Conservation (phyloP, 805 yeast species). For the Candida gorgasii region DNA sequence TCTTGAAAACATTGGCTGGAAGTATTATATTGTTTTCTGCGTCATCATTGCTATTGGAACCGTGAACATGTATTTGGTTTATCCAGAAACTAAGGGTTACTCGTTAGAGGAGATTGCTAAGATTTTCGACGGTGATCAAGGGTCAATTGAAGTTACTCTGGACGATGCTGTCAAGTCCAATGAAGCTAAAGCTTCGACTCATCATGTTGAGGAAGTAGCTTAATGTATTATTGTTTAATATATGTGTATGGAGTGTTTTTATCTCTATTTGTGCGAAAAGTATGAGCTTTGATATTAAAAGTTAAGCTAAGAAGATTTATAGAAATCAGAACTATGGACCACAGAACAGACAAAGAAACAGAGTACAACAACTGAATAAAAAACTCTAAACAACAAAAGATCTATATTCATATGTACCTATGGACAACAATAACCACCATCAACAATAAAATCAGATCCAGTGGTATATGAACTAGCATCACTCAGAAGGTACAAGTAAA, state of each 20-base stretch:
- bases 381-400: neutral
- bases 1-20: constrained; percentile 21
- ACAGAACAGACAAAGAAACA: neutral
- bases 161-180: constrained; percentile 8
- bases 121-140: constrained; percentile 23
- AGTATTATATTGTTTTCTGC: constrained; percentile 24
- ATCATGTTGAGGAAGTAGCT: constrained; percentile 7
- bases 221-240: constrained; percentile 2
- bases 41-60: constrained; percentile 29
- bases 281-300: too few species aligned
- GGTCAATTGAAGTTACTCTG: constrained; percentile 10
- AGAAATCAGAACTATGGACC: neutral
- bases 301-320: too few species aligned
- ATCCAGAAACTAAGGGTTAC: constrained; percentile 33
- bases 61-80: constrained; percentile 26
- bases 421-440: constrained; percentile 67
- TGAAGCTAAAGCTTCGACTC: constrained; percentile 7
- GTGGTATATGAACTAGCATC: constrained; percentile 80
- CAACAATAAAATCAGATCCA: constrained; percentile 76
- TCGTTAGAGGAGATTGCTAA: constrained; percentile 35
- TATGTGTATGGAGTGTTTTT: neutral
- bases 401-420: constrained; percentile 4
- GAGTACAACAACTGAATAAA: too few species aligned
- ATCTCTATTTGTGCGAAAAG: neutral
- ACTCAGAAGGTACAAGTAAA: constrained; percentile 74